Base-by-base conservation (phyloP, 176 grass and related monocot genomes). In the Avena atlantica region DNA sequence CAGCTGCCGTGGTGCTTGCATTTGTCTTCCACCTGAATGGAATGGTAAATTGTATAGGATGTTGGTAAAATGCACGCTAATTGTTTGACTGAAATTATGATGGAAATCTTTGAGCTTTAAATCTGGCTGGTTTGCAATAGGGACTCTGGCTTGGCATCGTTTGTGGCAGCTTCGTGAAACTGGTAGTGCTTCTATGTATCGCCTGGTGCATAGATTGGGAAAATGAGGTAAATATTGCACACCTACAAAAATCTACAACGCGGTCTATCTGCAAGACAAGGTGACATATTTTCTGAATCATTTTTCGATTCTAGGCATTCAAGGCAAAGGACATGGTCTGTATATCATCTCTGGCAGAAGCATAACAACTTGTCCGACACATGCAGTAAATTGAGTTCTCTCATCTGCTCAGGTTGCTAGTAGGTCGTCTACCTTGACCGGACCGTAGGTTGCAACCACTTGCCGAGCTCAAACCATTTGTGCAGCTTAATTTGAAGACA, bases 21-120 rank as follows among this genome's bases (percentile, higher is more conserved):
- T 79, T 86, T 10, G 21, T 27, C 9, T 27, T 86, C n/a, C 75
- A 79, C 24, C 75, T 86, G 4, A 86, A 86, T 45, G 84, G 84
- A 70, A 70, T 79, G 79, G 86, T 81, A 76, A 10, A 1, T 1
- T 42, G 4, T 4, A 48, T 52, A 53, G 51, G 51, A 53, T 51
- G 49, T 51, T 51, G 12, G 13, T 42, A 13, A 51, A 51, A 51
- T 51, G 49, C 51, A 15, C 14, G 51, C 12, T 51, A 14, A 51
- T 16, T 14, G 12, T 53, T 53, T 51, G 49, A 55, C 52, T 55
- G 15, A 55, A 17, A 55, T 7, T 9, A 23, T 4, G 1, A 34
- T 82, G 29, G 20, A 56, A 13, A 24, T 7, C 7, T 23, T 5
- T 55, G 12, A 56, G 6, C 2, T 23, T 45, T 78, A 15, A 67